Percentiles rank a stretch among this genome's conserved stretches.
These are phyloP conservation scores for Monilinia laxa DNA, from an alignment of 2,329 filamentous ascomycete genomes.

Conservation along the genomic window DNA sequence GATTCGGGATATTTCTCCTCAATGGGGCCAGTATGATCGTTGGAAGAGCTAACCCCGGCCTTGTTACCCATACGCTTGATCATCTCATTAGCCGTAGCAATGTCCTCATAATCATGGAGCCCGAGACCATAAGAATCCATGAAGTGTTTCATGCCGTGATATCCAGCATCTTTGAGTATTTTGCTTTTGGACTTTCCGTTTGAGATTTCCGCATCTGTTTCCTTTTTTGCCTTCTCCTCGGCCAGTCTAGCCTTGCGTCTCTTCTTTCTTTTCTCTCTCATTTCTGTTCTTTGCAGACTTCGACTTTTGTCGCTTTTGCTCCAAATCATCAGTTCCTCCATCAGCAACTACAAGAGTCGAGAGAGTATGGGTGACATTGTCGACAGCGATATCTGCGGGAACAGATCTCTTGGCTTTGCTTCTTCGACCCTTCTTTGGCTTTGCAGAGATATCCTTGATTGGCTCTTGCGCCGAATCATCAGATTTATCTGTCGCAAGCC, in stretches of 20 bases:
- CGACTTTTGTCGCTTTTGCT: background rate
- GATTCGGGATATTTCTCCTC: background rate
- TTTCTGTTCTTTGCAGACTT: slow-evolving; percentile 1
- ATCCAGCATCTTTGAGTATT: background rate
- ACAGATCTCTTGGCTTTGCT: background rate
- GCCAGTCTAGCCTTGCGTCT: slow-evolving; percentile 4
- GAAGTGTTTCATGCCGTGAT: background rate
- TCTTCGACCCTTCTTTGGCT: background rate
- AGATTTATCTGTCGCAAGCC: background rate
- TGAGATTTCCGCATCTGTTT: background rate
- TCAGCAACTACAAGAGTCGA: slow-evolving; percentile 4
- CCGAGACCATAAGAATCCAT: background rate
- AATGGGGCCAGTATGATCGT: background rate
- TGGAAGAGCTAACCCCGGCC: background rate
- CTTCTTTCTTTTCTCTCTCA: slow-evolving; percentile 1
- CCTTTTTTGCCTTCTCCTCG: background rate
- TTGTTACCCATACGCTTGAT: background rate
- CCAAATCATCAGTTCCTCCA: background rate
- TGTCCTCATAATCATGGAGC: background rate
- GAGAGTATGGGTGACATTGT: background rate
- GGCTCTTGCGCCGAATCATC: background rate
- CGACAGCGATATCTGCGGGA: slow-evolving; percentile 1
- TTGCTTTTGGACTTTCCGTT: background rate
- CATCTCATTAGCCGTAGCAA: background rate
- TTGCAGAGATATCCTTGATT: background rate